phyloP scores from a whole-genome alignment of 1,284 basidiomycete genomes.

The Anthracocystis walkeri region DNA sequence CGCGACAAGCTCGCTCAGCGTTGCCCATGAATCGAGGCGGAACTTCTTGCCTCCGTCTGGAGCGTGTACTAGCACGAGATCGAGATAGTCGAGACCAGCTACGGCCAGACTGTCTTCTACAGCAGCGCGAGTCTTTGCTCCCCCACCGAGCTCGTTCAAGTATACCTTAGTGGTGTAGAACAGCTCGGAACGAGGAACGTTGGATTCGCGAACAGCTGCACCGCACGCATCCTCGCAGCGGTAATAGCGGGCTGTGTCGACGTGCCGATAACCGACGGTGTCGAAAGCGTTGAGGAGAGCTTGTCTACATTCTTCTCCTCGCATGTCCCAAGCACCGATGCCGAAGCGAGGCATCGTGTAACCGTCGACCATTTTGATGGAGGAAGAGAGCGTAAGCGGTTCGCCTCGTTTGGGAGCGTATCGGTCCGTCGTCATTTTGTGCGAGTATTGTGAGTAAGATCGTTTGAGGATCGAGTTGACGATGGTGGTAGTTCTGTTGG shows the following conservation, averaged over 20 bases:
- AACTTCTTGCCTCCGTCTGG: slow-evolving; percentile 47
- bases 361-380: slow-evolving; percentile 41
- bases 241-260: slow-evolving; percentile 59
- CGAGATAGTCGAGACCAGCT: slow-evolving; percentile 79
- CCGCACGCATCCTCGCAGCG: slow-evolving; percentile 88
- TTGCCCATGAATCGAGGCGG: slow-evolving; percentile 70
- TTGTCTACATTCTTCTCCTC: slow-evolving; percentile 25
- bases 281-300: slow-evolving; percentile 44
- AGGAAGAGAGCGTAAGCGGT: slow-evolving; percentile 28
- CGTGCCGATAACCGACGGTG: slow-evolving; percentile 70
- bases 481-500: not conserved
- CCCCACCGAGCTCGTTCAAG: slow-evolving; percentile 70
- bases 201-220: slow-evolving; percentile 79
- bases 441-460: too few species aligned
- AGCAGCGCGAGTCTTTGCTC: slow-evolving; percentile 22
- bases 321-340: slow-evolving; percentile 54
- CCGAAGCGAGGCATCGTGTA: slow-evolving; percentile 47
- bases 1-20: slow-evolving; percentile 53
- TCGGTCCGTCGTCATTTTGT: slow-evolving; percentile 29
- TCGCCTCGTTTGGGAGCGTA: slow-evolving; percentile 29
- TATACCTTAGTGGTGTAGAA: slow-evolving; percentile 84
- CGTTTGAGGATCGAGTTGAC: not conserved
- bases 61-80: slow-evolving; percentile 59
- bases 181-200: slow-evolving; percentile 80
- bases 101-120: slow-evolving; percentile 78